phyloP scores from a whole-genome alignment of 371 early-diverging fungal genomes.

The Nematocida minor region DNA sequence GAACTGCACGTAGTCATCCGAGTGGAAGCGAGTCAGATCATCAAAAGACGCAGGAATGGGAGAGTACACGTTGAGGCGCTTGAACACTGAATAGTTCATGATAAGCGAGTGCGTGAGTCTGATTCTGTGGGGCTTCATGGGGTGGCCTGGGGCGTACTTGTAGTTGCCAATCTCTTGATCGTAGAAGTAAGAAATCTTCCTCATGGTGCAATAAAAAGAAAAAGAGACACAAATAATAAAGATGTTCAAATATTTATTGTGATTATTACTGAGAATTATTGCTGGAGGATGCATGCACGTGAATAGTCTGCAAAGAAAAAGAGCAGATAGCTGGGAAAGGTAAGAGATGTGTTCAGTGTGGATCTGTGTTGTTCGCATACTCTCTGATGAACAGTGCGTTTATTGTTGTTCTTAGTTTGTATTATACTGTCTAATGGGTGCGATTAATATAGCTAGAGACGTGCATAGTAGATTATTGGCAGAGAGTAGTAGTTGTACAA shows the following conservation, averaged over 20 bases:
- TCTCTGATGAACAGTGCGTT: too few species aligned
- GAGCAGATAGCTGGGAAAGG: too few species aligned
- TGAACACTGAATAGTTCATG: slow-evolving; percentile 82
- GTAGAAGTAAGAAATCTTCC: slow-evolving; percentile 64
- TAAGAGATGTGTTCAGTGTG: too few species aligned
- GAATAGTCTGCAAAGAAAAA: too few species aligned
- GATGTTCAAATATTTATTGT: not conserved
- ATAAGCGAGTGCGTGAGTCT: slow-evolving; percentile 92
- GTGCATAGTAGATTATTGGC: too few species aligned
- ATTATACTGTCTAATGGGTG: too few species aligned
- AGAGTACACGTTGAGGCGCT: slow-evolving; percentile 78
- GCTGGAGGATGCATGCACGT: too few species aligned
- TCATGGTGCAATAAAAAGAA: slow-evolving; percentile 29
- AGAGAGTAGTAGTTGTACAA: too few species aligned
- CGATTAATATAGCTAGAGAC: too few species aligned
- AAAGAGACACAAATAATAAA: slow-evolving; percentile 25
- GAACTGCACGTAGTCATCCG: slow-evolving; percentile 96
- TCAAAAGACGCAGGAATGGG: slow-evolving; percentile 74
- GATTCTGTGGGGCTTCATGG: slow-evolving; percentile 98
- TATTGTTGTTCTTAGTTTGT: too few species aligned
- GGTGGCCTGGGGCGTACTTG: slow-evolving; percentile 75
- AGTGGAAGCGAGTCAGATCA: slow-evolving; percentile 94
- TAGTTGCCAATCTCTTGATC: slow-evolving; percentile 72
- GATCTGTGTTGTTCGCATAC: too few species aligned
- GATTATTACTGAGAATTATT: too few species aligned